These are phyloP conservation scores for Beta vulgaris DNA, from an alignment of 148 eudicot genomes.

Conservation along the genomic window DNA sequence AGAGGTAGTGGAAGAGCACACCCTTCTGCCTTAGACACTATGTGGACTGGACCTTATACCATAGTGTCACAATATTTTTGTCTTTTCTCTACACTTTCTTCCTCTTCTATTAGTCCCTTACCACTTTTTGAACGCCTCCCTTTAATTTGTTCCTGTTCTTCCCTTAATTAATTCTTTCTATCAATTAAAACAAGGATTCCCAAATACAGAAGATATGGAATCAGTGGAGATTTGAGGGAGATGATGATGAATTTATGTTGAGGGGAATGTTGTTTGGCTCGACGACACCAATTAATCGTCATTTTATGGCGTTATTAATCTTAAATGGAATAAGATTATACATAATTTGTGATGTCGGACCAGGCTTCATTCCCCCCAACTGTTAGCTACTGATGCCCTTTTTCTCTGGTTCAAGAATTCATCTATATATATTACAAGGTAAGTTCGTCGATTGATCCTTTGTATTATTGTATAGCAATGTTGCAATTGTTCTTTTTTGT, in stretches of 20 bases:
- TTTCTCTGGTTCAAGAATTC: background rate
- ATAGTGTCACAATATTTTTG: too few relatives aligned
- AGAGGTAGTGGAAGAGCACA: too few relatives aligned
- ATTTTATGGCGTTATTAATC: background rate
- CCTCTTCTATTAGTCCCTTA: background rate
- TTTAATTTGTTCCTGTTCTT: background rate
- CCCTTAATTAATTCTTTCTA: background rate
- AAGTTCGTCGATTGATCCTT: background rate
- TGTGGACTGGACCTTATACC: too few relatives aligned
- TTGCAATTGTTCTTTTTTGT: background rate
- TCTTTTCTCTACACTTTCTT: background rate
- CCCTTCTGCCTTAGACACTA: too few relatives aligned
- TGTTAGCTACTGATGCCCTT: background rate
- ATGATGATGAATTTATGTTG: background rate
- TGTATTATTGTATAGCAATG: background rate
- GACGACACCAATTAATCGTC: background rate
- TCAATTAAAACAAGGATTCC: background rate
- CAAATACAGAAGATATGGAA: background rate
- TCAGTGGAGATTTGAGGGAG: background rate
- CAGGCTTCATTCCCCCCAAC: constrained; percentile 67
- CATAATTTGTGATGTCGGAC: constrained; percentile 32
- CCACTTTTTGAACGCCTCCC: background rate
- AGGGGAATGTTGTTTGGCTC: constrained; percentile 16
- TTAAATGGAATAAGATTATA: background rate
- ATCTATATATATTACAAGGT: background rate